Evolutionary conservation across 2,329 filamentous ascomycete genomes (phyloP).

Genomic region (Sclerotinia minor): DNA sequence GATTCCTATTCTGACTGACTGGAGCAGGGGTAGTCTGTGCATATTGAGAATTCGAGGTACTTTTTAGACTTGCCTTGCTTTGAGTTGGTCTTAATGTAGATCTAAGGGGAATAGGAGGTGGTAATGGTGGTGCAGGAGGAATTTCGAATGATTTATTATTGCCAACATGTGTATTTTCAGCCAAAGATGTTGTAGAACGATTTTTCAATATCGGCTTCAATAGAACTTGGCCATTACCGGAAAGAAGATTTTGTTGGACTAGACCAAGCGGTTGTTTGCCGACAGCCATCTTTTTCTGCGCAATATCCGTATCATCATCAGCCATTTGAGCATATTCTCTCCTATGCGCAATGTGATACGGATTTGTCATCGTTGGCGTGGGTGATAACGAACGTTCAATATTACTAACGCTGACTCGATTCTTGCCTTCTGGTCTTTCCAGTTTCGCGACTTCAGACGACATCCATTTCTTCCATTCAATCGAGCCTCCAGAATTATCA

Average conservation of each 20-base stretch:
- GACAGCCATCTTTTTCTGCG: conserved; percentile 23
- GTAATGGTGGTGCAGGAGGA: conserved; percentile 25
- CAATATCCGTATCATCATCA: conserved; percentile 41
- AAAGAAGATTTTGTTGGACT: conserved; percentile 29
- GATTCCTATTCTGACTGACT: conserved; percentile 18
- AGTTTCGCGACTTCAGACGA: conserved; percentile 53
- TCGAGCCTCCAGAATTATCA: conserved; percentile 49
- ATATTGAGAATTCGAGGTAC: conserved; percentile 25
- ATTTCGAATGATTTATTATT: background rate
- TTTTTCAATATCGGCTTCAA: conserved; percentile 40
- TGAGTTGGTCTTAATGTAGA: conserved; percentile 32
- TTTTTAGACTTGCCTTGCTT: conserved; percentile 32
- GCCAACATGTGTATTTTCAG: conserved; percentile 27
- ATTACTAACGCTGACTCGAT: conserved; percentile 34
- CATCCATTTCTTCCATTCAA: conserved; percentile 58
- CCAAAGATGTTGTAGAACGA: conserved; percentile 32
- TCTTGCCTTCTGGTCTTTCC: conserved; percentile 42
- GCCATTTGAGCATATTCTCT: conserved; percentile 54
- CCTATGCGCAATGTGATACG: conserved; percentile 45
- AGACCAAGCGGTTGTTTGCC: conserved; percentile 35
- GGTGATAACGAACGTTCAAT: conserved; percentile 24
- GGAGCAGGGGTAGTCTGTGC: conserved; percentile 26
- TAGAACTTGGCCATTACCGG: conserved; percentile 20
- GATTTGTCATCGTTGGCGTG: conserved; percentile 38
- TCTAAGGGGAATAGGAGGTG: conserved; percentile 32